phyloP scores from a whole-genome alignment of 805 yeast genomes.

The Tetrapisispora phaffii region DNA sequence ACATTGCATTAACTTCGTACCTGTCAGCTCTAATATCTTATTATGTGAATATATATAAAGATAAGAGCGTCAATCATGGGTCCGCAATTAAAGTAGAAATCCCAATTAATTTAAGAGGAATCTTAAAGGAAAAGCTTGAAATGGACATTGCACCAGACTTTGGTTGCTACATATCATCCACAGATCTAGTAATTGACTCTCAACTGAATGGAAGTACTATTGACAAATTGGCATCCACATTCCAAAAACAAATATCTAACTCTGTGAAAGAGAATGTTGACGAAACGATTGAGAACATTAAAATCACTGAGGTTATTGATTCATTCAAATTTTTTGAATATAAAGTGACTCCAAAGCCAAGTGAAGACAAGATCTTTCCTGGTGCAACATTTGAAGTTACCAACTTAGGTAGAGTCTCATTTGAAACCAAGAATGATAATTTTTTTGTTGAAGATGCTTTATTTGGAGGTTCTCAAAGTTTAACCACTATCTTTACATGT shows the following conservation, averaged over 20 bases:
- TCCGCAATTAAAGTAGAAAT: constrained; percentile 8
- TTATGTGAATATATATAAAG: neutral
- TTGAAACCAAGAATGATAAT: constrained; percentile 3
- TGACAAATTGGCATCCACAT: neutral
- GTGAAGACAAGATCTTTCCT: constrained; percentile 8
- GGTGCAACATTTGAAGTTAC: constrained; percentile 24
- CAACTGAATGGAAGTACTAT: neutral
- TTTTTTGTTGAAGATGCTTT: constrained; percentile 16
- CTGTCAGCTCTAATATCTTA: constrained; percentile 11
- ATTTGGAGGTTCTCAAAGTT: constrained; percentile 24
- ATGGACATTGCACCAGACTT: constrained; percentile 7
- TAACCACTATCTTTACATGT: constrained; percentile 17
- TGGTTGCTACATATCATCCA: constrained; percentile 20
- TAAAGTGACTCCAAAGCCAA: constrained; percentile 8
- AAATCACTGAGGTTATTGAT: constrained; percentile 17
- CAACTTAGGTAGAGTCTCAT: constrained; percentile 21
- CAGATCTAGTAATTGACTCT: constrained; percentile 6
- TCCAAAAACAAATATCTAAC: neutral
- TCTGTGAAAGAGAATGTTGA: constrained; percentile 1
- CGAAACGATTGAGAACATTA: constrained; percentile 12
- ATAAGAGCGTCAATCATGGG: constrained; percentile 5
- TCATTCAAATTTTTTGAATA: constrained; percentile 10
- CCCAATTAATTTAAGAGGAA: constrained; percentile 21
- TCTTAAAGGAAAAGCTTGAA: constrained; percentile 7
- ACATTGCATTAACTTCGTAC: constrained; percentile 19